These are phyloP conservation scores for Bremia lactucae DNA, from an alignment of 352 stramenopile genomes.

Conservation along the genomic window DNA sequence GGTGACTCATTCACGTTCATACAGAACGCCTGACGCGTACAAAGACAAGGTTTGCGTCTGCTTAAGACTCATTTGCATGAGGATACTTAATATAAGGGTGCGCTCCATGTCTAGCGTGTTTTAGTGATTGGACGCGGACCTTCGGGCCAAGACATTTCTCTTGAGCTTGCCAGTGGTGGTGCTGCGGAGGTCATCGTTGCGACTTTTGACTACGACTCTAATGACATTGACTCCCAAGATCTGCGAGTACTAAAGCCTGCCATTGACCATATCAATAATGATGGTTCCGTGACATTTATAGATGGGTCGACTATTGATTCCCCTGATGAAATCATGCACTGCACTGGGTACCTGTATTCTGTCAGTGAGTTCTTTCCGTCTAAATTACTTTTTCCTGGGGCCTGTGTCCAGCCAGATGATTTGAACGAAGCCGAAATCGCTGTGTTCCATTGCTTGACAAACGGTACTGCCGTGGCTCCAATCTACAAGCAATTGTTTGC, in stretches of 20 bases:
- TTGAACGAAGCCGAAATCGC: conserved; percentile 14
- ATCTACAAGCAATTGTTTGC: conserved; percentile 74
- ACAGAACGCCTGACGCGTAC: conserved; percentile 36
- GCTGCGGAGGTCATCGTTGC: conserved; percentile 52
- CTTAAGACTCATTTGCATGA: too few species aligned
- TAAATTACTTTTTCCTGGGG: conserved; percentile 37
- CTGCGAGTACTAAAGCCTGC: conserved; percentile 43
- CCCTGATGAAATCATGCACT: conserved; percentile 69
- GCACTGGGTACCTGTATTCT: conserved; percentile 65
- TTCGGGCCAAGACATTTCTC: conserved; percentile 70
- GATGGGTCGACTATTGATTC: conserved; percentile 38
- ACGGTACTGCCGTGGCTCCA: conserved; percentile 34
- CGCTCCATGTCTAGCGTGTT: conserved; percentile 23
- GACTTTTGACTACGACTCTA: conserved; percentile 29
- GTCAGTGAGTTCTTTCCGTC: conserved; percentile 37
- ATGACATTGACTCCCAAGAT: conserved; percentile 15
- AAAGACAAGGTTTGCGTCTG: conserved; percentile 41
- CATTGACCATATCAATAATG: conserved; percentile 35
- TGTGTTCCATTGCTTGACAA: conserved; percentile 26
- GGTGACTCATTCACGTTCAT: conserved; percentile 43
- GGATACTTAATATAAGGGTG: conserved; percentile 1
- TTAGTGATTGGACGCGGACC: conserved; percentile 56
- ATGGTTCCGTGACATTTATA: conserved; percentile 44
- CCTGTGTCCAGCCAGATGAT: conserved; percentile 9
- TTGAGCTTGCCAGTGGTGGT: conserved; percentile 38